phyloP scores from a whole-genome alignment of 2,329 filamentous ascomycete species.

The Pseudofabraea citricarpa region DNA sequence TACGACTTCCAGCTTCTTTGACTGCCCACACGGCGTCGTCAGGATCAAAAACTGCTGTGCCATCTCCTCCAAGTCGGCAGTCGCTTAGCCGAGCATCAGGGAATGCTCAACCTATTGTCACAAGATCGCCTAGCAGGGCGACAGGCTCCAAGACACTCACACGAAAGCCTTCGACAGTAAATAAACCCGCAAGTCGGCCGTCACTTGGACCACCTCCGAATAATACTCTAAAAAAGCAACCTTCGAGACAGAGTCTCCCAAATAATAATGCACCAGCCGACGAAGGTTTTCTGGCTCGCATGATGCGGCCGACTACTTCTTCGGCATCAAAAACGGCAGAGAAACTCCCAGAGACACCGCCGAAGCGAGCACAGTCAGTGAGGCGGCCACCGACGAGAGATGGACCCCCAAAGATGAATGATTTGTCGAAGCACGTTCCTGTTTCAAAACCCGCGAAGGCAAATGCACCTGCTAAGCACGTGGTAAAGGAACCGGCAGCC shows the following conservation, averaged over 20 bases:
- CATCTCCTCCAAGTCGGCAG: slow-evolving; percentile 28
- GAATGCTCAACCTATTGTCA: slow-evolving; percentile 30
- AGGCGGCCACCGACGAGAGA: slow-evolving; percentile 22
- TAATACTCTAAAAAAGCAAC: slow-evolving; percentile 41
- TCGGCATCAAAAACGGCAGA: slow-evolving; percentile 65
- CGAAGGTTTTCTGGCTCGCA: slow-evolving; percentile 70
- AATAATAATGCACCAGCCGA: slow-evolving; percentile 54
- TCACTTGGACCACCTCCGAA: slow-evolving; percentile 45
- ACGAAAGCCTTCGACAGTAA: slow-evolving; percentile 23
- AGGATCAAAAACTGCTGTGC: slow-evolving; percentile 52
- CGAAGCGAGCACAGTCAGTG: slow-evolving; percentile 21
- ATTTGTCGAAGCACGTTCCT: neutral
- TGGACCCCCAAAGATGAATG: slow-evolving; percentile 17
- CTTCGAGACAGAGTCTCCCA: slow-evolving; percentile 43
- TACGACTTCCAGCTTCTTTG: slow-evolving; percentile 61
- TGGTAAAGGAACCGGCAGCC: neutral
- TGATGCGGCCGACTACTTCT: slow-evolving; percentile 72
- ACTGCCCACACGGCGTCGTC: slow-evolving; percentile 68
- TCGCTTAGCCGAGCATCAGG: slow-evolving; percentile 38
- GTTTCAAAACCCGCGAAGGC: neutral
- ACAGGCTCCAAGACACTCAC: slow-evolving; percentile 12
- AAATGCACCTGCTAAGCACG: slow-evolving; percentile 4
- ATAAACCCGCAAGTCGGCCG: slow-evolving; percentile 18
- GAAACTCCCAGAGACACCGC: slow-evolving; percentile 47
- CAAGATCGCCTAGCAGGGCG: slow-evolving; percentile 25